Evolutionary conservation across 179 eudicot genomes (phyloP).

Genomic region (Amaranthus tricolor): DNA sequence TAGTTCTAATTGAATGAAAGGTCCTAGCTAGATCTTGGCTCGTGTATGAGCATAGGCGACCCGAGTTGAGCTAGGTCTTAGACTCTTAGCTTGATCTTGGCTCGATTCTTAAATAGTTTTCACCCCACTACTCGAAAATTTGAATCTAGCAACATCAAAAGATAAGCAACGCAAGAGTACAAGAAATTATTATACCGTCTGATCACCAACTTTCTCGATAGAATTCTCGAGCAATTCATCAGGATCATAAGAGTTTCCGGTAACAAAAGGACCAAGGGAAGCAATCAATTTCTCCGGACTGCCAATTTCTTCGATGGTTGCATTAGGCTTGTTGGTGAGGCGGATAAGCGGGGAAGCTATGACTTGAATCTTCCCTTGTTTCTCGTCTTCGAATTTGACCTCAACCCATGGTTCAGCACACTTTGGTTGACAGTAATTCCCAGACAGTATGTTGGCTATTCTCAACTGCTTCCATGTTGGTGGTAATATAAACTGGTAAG

Average conservation of each 20-base stretch:
- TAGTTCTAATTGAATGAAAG: no score
- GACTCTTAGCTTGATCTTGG: no score
- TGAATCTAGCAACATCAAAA: no score
- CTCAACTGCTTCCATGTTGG: constrained; percentile 94
- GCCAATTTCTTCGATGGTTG: constrained; percentile 89
- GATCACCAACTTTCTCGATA: constrained; percentile 75
- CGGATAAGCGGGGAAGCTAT: constrained; percentile 95
- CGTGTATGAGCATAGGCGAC: no score
- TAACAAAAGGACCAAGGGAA: constrained; percentile 94
- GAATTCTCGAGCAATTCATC: constrained; percentile 75
- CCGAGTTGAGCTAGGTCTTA: no score
- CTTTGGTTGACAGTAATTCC: constrained; percentile 96
- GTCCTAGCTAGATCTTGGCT: no score
- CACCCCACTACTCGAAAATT: background rate
- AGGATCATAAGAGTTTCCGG: constrained; percentile 76
- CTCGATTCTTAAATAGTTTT: no score
- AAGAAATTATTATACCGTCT: constrained; percentile 52
- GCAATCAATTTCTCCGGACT: constrained; percentile 88
- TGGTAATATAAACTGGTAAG: constrained; percentile 82
- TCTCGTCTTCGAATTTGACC: constrained; percentile 88
- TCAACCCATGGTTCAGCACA: constrained; percentile 99
- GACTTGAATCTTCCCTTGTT: constrained; percentile 87
- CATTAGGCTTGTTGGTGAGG: constrained; percentile 87
- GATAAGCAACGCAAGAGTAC: background rate
- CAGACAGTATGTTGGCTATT: constrained; percentile 87